A percentile compares a stretch with the other conserved stretches of the same genome.
Conservation (phyloP, 1,139 yeast genomes). For the Suhomyces maxii region DNA sequence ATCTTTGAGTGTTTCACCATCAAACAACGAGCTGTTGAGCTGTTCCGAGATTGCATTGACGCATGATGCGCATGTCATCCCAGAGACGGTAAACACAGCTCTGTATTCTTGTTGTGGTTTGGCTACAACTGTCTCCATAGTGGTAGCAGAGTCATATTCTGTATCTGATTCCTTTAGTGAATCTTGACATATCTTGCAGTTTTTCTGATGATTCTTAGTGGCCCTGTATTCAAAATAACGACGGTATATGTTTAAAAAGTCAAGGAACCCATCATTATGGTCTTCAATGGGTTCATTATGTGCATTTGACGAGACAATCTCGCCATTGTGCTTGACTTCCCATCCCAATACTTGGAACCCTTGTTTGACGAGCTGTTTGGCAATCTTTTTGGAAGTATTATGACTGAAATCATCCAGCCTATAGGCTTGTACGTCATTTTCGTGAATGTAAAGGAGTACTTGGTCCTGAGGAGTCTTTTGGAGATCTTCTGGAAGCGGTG, state of each 20-base stretch:
- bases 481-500: slow-evolving; percentile 26
- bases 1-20: slow-evolving; percentile 11
- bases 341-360: slow-evolving; percentile 39
- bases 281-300: background rate
- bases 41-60: slow-evolving; percentile 44
- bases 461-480: slow-evolving; percentile 10
- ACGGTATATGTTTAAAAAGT: slow-evolving; percentile 5
- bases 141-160: slow-evolving; percentile 4
- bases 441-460: slow-evolving; percentile 16
- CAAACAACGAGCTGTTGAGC: slow-evolving; percentile 3
- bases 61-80: slow-evolving; percentile 70
- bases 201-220: slow-evolving; percentile 27
- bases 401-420: slow-evolving; percentile 12
- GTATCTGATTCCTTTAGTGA: slow-evolving; percentile 6
- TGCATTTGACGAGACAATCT: slow-evolving; percentile 12
- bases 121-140: slow-evolving; percentile 31
- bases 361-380: slow-evolving; percentile 21
- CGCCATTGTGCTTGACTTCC: slow-evolving; percentile 27
- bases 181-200: slow-evolving; percentile 34
- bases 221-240: slow-evolving; percentile 7
- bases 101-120: slow-evolving; percentile 31
- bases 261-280: slow-evolving; percentile 7
- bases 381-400: slow-evolving; percentile 16
- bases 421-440: slow-evolving; percentile 25
- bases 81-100: slow-evolving; percentile 58